Conservation (phyloP, 768 basidiomycete genomes). For the Mycena polygramma region DNA sequence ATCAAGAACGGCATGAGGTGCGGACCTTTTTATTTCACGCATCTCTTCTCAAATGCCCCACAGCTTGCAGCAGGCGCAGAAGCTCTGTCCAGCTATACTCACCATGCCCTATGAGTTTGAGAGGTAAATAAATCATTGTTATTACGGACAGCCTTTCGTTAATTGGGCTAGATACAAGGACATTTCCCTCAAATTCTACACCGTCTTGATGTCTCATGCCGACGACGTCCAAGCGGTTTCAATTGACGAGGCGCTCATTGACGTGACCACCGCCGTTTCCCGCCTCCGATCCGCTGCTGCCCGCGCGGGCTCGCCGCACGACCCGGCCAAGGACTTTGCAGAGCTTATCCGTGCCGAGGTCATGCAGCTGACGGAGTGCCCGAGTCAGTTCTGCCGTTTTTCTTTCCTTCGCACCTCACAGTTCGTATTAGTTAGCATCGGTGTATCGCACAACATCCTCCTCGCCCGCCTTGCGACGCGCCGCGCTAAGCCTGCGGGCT, state of each 20-base stretch:
- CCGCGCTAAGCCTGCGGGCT: constrained; percentile 90
- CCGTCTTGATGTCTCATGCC: constrained; percentile 89
- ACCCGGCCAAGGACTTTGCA: constrained; percentile 84
- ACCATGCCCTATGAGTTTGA: constrained; percentile 98
- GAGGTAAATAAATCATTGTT: constrained; percentile 51
- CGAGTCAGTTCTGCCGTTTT: constrained; percentile 63
- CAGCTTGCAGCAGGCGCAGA: constrained; percentile 84
- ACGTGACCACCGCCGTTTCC: constrained; percentile 77
- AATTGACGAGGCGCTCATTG: constrained; percentile 95
- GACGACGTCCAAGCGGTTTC: constrained; percentile 96
- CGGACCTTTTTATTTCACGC: constrained; percentile 31
- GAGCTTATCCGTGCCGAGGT: constrained; percentile 86
- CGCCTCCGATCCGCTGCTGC: constrained; percentile 49
- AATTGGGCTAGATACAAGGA: constrained; percentile 79
- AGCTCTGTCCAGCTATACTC: constrained; percentile 77
- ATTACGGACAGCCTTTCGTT: not conserved
- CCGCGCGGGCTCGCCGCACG: constrained; percentile 49
- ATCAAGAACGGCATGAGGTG: constrained; percentile 97
- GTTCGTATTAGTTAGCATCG: constrained; percentile 85
- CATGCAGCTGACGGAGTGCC: constrained; percentile 83
- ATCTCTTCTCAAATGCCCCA: constrained; percentile 8
- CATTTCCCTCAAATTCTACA: constrained; percentile 90
- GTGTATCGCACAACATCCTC: constrained; percentile 92
- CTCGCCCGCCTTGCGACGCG: constrained; percentile 94
- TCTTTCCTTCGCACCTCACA: not conserved